Evolutionary conservation across 139 green algal species (phyloP), one percentile per base, ranked within the genome.

Genomic region (Tetradesmus obliquus): DNA sequence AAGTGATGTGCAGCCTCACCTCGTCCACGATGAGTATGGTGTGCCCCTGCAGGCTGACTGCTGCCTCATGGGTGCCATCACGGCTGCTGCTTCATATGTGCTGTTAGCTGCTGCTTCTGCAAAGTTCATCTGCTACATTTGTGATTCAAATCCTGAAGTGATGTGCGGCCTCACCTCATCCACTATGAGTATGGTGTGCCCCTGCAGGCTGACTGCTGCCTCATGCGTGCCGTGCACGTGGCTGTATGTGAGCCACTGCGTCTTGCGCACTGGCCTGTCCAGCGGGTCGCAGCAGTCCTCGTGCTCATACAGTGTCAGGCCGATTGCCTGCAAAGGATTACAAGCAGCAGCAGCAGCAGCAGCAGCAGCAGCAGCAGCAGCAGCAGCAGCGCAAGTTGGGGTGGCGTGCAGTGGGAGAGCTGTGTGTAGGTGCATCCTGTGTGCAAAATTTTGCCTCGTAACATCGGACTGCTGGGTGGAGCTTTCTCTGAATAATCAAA

Each of bases 171-270:
- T 19, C 32, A 90, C 86, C 69, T 90, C 86, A 13, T 90, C 86
- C n/a, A 90, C 86, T 8, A 90, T 90, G 7, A 90, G 66, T 8
- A 90, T 90, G 10, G 32, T 90, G 24, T 90, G 62, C 3, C 86
- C 86, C 66, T 90, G 86, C 86, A 90, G 53, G 66, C 86, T 90
- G 86, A 90, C 86, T 55, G 86, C 86, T 51, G 62, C 86, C 22
- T 90, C 86, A 32, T 90, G 62, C 9, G 86, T 55, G 62, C 86
- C 86, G 53, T 87, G 53, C 53, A 71, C 54, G n/a, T 87, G 82
- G 15, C 60, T 55, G 83, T 90, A 90, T 7, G 24, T 90, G 1
- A 90, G 66, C 86, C 86, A 90, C 51, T 90, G 86, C n/a, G 86
- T 90, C 86, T 90, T 90, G 22, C 86, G 32, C 62, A 90, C 86